Conservation (phyloP, 805 yeast genomes). For the Deakozyma indianensis region DNA sequence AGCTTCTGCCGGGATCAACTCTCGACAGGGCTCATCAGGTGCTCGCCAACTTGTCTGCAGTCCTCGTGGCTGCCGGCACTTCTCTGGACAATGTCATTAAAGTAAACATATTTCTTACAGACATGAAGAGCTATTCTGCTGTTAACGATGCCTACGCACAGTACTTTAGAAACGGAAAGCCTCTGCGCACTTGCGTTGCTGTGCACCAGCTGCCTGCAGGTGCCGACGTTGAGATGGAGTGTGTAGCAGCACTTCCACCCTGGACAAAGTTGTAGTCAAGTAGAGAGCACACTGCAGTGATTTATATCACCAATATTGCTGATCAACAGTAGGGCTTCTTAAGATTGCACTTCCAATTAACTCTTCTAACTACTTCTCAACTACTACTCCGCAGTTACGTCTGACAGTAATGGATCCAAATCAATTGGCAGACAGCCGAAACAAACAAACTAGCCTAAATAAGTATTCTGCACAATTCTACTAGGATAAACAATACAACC, state of each 20-base stretch:
- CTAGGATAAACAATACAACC: no score
- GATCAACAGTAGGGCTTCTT: no score
- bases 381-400: no score
- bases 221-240: slow-evolving; percentile 63
- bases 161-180: slow-evolving; percentile 60
- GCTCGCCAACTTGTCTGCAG: slow-evolving; percentile 20
- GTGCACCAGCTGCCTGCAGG: slow-evolving; percentile 68
- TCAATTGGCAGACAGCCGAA: no score
- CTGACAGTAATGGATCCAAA: no score
- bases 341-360: no score
- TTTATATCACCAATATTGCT: no score
- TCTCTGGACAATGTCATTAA: slow-evolving; percentile 59
- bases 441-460: no score
- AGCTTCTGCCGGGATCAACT: slow-evolving; percentile 5
- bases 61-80: slow-evolving; percentile 62
- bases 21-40: slow-evolving; percentile 1
- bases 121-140: slow-evolving; percentile 58
- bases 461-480: no score
- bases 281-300: no score
- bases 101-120: slow-evolving; percentile 62
- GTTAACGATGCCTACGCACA: slow-evolving; percentile 61
- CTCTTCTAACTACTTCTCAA: no score
- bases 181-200: slow-evolving; percentile 85
- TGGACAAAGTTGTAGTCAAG: no score
- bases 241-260: neutral